Conservation (phyloP, 768 basidiomycete genomes). For the Saitozyma podzolica region DNA sequence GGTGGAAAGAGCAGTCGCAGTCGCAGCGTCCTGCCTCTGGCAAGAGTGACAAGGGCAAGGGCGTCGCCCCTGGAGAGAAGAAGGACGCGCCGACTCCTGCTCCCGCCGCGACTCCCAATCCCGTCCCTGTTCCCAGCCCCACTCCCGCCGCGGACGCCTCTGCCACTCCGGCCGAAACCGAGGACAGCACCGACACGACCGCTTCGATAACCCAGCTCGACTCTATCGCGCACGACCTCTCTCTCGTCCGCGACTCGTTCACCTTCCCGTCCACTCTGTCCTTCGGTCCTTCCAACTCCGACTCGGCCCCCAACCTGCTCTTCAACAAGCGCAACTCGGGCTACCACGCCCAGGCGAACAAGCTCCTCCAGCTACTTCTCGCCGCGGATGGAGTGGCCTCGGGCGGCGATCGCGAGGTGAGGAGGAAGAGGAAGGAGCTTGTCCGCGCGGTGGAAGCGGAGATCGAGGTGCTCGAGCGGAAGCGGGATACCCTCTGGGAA, state of each 20-base stretch:
- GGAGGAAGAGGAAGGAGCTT: conserved; percentile 59
- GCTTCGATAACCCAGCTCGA: conserved; percentile 26
- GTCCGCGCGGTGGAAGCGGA: conserved; percentile 66
- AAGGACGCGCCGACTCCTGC: conserved; percentile 11
- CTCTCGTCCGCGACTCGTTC: conserved; percentile 24
- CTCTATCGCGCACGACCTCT: conserved; percentile 30
- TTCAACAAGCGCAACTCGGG: conserved; percentile 65
- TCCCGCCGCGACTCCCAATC: conserved; percentile 14
- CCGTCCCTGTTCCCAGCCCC: conserved; percentile 12
- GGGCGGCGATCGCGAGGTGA: conserved; percentile 61
- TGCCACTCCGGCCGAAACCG: conserved; percentile 9
- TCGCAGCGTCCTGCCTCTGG: not conserved
- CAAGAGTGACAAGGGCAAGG: conserved; percentile 37
- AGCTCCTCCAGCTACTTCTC: conserved; percentile 64
- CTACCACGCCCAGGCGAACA: conserved; percentile 65
- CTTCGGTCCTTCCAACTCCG: conserved; percentile 27
- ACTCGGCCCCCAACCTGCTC: conserved; percentile 54
- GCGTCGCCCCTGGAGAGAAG: conserved; percentile 37
- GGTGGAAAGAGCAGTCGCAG: conserved; percentile 28
- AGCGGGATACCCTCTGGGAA: conserved; percentile 37
- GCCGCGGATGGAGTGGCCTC: conserved; percentile 70
- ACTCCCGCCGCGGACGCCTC: conserved; percentile 11
- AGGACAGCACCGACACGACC: conserved; percentile 11
- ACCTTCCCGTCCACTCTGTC: conserved; percentile 34
- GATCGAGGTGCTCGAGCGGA: conserved; percentile 54